phyloP scores from a whole-genome alignment of 371 early-diverging fungal genomes.

The Syncephalastrum monosporum region DNA sequence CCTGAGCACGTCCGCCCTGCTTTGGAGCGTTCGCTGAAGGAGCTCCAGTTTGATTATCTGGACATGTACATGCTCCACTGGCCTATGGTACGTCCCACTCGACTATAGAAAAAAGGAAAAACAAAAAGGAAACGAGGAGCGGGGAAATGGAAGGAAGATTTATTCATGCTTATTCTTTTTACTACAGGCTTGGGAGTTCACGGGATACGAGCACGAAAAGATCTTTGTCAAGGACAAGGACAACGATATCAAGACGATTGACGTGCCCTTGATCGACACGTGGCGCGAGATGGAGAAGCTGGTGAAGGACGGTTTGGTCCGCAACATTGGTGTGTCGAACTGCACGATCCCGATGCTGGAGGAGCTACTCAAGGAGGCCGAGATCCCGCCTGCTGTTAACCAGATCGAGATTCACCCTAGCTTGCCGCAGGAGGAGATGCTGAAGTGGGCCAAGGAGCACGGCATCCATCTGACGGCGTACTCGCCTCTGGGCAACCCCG shows the following conservation, averaged over 20 bases:
- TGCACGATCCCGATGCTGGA: conserved; percentile 67
- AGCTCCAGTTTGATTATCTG: conserved; percentile 78
- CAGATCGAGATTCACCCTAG: conserved; percentile 74
- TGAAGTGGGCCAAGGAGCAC: conserved; percentile 37
- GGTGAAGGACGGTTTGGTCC: conserved; percentile 54
- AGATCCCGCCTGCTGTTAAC: conserved; percentile 79
- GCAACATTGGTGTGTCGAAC: conserved; percentile 68
- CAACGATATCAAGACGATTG: conserved; percentile 29
- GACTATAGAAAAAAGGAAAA: no score
- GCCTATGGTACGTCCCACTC: conserved; percentile 16
- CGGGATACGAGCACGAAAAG: conserved; percentile 26
- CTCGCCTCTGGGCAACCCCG: conserved; percentile 45
- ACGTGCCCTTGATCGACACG: conserved; percentile 57
- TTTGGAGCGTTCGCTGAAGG: conserved; percentile 59
- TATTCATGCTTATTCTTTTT: no score
- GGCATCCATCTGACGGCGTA: conserved; percentile 46
- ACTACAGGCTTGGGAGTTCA: conserved; percentile 27
- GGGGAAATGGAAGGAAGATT: no score
- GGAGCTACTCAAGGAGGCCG: conserved; percentile 63
- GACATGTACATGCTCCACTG: conserved; percentile 85
- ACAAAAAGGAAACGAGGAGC: no score
- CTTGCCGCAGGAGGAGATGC: conserved; percentile 43
- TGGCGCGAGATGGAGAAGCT: conserved; percentile 82
- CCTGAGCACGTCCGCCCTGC: conserved; percentile 52
- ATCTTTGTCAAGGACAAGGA: conserved; percentile 16